These are phyloP conservation scores for Pyrrhoderma lamaoense DNA, from an alignment of 1,284 basidiomycete species.

Conservation along the genomic window DNA sequence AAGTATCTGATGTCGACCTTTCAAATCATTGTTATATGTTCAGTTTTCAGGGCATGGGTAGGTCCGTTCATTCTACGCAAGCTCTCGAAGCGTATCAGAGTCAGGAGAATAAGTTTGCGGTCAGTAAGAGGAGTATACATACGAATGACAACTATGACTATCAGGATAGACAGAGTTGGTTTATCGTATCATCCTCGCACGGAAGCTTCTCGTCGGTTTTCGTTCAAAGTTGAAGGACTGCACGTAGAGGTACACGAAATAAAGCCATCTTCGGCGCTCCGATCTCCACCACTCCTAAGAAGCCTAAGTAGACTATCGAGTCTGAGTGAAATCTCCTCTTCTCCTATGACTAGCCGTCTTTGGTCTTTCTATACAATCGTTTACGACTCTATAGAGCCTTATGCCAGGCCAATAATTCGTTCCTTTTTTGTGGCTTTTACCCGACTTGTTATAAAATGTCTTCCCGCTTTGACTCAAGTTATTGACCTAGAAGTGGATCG, in stretches of 20 bases:
- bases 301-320: slow-evolving; percentile 38
- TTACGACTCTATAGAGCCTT: slow-evolving; percentile 44
- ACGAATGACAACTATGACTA: slow-evolving; percentile 42
- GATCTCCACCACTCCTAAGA: slow-evolving; percentile 11
- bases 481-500: slow-evolving; percentile 59
- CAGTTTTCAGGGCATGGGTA: slow-evolving; percentile 56
- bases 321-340: slow-evolving; percentile 46
- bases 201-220: slow-evolving; percentile 42
- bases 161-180: slow-evolving; percentile 59
- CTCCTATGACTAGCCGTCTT: slow-evolving; percentile 42
- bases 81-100: slow-evolving; percentile 52
- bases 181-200: slow-evolving; percentile 45
- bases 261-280: slow-evolving; percentile 20
- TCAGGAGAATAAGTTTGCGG: slow-evolving; percentile 64
- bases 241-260: slow-evolving; percentile 40
- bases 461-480: slow-evolving; percentile 58
- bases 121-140: slow-evolving; percentile 71
- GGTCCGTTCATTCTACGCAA: slow-evolving; percentile 53
- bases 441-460: slow-evolving; percentile 51
- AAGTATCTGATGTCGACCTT: slow-evolving; percentile 39
- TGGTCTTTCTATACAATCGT: slow-evolving; percentile 39
- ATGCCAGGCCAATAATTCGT: slow-evolving; percentile 53
- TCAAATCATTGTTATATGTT: slow-evolving; percentile 43
- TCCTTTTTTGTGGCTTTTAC: slow-evolving; percentile 44
- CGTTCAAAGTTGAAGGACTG: slow-evolving; percentile 54